Evolutionary conservation across 306 rosid species (phyloP).

Genomic region (Dalbergia cochinchinensis): DNA sequence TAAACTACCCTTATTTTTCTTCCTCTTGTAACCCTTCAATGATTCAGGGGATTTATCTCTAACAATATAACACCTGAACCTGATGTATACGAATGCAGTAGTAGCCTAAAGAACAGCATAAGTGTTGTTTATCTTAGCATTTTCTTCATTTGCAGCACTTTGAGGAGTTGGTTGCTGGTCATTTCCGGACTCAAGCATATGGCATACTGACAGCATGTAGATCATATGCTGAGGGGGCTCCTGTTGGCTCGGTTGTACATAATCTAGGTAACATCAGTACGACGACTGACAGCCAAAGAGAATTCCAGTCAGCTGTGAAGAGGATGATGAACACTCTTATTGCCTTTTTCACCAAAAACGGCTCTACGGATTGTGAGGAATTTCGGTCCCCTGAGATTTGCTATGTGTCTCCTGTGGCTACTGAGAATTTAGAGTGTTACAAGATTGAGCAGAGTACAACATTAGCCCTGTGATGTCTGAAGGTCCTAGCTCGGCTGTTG

Average conservation of each 20-base stretch:
- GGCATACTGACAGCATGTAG: slow-evolving; percentile 68
- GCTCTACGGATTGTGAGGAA: slow-evolving; percentile 69
- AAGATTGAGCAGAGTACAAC: slow-evolving; percentile 33
- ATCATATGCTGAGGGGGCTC: slow-evolving; percentile 66
- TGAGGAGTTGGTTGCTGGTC: slow-evolving; percentile 70
- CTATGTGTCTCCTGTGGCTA: slow-evolving; percentile 34
- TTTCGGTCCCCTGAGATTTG: slow-evolving; percentile 52
- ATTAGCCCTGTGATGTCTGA: slow-evolving; percentile 37
- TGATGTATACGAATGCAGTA: background rate
- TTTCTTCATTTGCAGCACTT: slow-evolving; percentile 68
- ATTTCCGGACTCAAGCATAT: slow-evolving; percentile 60
- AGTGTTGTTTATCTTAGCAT: background rate
- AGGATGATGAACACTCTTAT: slow-evolving; percentile 67
- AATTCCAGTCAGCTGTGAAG: slow-evolving; percentile 60
- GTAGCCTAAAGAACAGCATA: slow-evolving; percentile 9
- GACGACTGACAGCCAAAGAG: slow-evolving; percentile 26
- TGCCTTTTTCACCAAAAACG: slow-evolving; percentile 70
- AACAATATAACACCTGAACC: background rate
- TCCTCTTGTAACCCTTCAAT: too few species aligned
- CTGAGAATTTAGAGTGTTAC: slow-evolving; percentile 44
- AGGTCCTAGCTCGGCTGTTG: background rate
- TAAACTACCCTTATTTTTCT: too few species aligned
- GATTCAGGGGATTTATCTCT: too few species aligned
- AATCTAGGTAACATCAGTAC: background rate
- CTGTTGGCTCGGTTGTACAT: slow-evolving; percentile 60